Evolutionary conservation across 1,284 basidiomycete species (phyloP).

Genomic region (Anthracocystis panici-leucophaei): DNA sequence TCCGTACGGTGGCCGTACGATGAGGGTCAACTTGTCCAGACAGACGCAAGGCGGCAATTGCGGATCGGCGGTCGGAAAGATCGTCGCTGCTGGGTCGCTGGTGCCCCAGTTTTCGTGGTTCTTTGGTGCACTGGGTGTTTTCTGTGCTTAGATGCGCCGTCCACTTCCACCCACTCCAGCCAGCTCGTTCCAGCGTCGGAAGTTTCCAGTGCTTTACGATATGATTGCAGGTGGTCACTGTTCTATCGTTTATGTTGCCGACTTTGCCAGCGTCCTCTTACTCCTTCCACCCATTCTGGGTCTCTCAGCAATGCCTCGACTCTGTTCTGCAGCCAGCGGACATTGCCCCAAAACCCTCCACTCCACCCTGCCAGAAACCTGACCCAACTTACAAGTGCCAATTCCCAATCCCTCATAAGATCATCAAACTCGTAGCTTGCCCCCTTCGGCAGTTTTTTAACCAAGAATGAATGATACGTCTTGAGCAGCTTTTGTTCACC

Average conservation of each 20-base stretch:
- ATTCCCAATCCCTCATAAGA: constrained; percentile 36
- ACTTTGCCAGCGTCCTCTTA: constrained; percentile 10
- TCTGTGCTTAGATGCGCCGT: too few relatives aligned
- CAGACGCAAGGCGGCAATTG: too few relatives aligned
- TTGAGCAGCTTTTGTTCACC: constrained; percentile 30
- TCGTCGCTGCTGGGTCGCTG: too few relatives aligned
- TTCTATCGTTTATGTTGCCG: background rate
- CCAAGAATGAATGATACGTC: constrained; percentile 23
- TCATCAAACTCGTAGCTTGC: constrained; percentile 28
- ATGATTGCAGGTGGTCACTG: too few relatives aligned
- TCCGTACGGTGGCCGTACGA: too few relatives aligned
- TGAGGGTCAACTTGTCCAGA: too few relatives aligned
- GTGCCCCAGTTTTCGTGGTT: too few relatives aligned
- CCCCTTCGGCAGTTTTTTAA: constrained; percentile 6
- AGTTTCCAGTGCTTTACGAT: too few relatives aligned
- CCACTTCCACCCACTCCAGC: too few relatives aligned
- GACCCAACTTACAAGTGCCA: constrained; percentile 51
- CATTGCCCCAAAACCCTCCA: constrained; percentile 53
- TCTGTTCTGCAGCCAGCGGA: constrained; percentile 39
- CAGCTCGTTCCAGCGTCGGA: too few relatives aligned
- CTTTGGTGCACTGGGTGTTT: too few relatives aligned
- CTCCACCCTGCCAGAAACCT: constrained; percentile 54
- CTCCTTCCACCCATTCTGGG: constrained; percentile 18
- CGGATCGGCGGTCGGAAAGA: too few relatives aligned
- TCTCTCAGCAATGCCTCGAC: constrained; percentile 36